phyloP scores from a whole-genome alignment of 1,139 yeast genomes.

The Blastobotrys apis region DNA sequence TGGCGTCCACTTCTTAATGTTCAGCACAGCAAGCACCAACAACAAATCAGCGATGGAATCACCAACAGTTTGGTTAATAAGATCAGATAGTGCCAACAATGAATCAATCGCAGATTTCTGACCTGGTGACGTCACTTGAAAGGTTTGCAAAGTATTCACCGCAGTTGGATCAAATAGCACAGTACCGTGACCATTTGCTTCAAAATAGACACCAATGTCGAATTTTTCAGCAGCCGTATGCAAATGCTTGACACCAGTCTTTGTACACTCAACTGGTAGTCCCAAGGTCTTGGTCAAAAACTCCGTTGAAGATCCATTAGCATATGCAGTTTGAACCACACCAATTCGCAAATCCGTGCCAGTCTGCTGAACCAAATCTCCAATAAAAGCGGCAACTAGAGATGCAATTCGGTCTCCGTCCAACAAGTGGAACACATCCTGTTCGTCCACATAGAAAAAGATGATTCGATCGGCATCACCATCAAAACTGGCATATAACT shows the following conservation, averaged over 20 bases:
- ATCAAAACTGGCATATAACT: slow-evolving; percentile 79
- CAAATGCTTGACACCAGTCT: slow-evolving; percentile 94
- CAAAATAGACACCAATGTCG: slow-evolving; percentile 92
- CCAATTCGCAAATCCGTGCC: slow-evolving; percentile 50
- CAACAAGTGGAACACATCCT: slow-evolving; percentile 55
- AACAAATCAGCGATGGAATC: slow-evolving; percentile 91
- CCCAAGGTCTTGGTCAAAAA: slow-evolving; percentile 59
- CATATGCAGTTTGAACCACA: slow-evolving; percentile 95
- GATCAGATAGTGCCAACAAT: slow-evolving; percentile 53
- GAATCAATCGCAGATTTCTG: slow-evolving; percentile 46
- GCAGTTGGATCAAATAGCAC: slow-evolving; percentile 70
- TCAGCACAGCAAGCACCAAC: slow-evolving; percentile 63
- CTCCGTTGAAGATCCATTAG: slow-evolving; percentile 85
- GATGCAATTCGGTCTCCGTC: slow-evolving; percentile 97
- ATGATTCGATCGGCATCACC: slow-evolving; percentile 97
- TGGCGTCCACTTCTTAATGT: slow-evolving; percentile 55
- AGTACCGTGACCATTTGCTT: slow-evolving; percentile 99
- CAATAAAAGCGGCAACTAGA: slow-evolving; percentile 66
- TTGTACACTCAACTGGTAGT: slow-evolving; percentile 81
- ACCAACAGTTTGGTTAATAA: slow-evolving; percentile 95
- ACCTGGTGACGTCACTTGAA: slow-evolving; percentile 35
- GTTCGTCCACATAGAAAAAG: slow-evolving; percentile 60
- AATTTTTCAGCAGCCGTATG: slow-evolving; percentile 82
- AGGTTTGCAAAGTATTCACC: slow-evolving; percentile 37
- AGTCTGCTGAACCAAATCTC: slow-evolving; percentile 45